Conservation (phyloP, 2,329 filamentous ascomycete species). For the Clonostachys rosea region DNA sequence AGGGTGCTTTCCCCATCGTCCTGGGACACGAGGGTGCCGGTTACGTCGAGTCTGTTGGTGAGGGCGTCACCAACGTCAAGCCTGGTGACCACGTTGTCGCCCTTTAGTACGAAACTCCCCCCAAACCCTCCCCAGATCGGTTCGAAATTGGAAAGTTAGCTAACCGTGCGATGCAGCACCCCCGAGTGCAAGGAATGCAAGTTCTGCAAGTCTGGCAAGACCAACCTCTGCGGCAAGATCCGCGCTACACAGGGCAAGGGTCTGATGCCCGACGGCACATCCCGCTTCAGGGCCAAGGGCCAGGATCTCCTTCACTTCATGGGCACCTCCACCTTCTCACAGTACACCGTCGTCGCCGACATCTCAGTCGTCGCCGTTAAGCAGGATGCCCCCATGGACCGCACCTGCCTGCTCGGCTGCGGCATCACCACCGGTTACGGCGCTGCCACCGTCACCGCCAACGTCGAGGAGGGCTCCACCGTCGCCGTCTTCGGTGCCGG, state of each 20-base stretch:
- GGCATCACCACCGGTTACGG: conserved; percentile 99
- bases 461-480: conserved; percentile 84
- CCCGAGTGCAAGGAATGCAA: conserved; percentile 98
- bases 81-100: conserved; percentile 86
- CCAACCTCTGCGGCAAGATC: conserved; percentile 98
- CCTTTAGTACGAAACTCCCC: conserved; percentile 63
- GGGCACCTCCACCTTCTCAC: conserved; percentile 97
- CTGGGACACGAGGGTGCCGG: conserved; percentile 89
- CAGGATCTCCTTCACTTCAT: conserved; percentile 97
- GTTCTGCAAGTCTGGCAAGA: conserved; percentile 99
- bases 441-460: conserved; percentile 88
- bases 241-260: conserved; percentile 92
- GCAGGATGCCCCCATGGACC: conserved; percentile 87
- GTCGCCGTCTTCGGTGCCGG: conserved; percentile 93
- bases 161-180: conserved; percentile 55
- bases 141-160: neutral
- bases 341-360: conserved; percentile 97
- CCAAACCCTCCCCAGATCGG: conserved; percentile 6
- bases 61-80: conserved; percentile 93
- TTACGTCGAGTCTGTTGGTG: conserved; percentile 88
- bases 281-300: conserved; percentile 90
- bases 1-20: conserved; percentile 87
- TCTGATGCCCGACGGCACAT: conserved; percentile 95
- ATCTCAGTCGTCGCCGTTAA: conserved; percentile 96
- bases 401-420: conserved; percentile 92